phyloP scores from a whole-genome alignment of 192 early-diverging fungal genomes.

The Funneliformis geosporum region DNA sequence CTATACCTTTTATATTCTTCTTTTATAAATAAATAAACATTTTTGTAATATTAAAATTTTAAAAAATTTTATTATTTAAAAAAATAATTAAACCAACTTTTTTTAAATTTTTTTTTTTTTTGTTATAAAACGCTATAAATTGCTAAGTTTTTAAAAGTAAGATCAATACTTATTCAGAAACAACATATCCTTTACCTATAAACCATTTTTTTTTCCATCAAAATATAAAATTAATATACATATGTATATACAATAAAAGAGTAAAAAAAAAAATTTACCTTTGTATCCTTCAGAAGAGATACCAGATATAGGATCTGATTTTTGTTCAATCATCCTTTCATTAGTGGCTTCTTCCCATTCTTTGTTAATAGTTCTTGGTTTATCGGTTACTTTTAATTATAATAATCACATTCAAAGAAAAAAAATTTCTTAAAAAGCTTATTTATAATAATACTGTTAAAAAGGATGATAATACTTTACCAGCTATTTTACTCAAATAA shows the following conservation, averaged over 20 bases:
- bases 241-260: too few relatives aligned
- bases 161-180: neutral
- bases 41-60: too few relatives aligned
- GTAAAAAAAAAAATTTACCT: constrained; percentile 54
- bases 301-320: constrained; percentile 78
- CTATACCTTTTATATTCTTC: too few relatives aligned
- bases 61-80: too few relatives aligned
- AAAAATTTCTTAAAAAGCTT: too few relatives aligned
- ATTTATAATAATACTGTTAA: too few relatives aligned
- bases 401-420: too few relatives aligned
- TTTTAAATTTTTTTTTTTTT: too few relatives aligned
- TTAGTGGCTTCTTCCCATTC: constrained; percentile 87
- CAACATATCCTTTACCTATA: neutral
- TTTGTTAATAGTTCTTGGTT: constrained; percentile 68
- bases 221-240: neutral
- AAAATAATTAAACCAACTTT: too few relatives aligned
- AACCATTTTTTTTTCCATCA: too few relatives aligned
- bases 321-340: constrained; percentile 66
- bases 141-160: neutral
- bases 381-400: constrained; percentile 54
- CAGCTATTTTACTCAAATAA: constrained; percentile 34
- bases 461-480: neutral
- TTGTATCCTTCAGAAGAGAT: constrained; percentile 77
- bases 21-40: too few relatives aligned
- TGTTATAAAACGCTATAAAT: neutral